A percentile compares a stretch with the other conserved stretches of the same genome.
These are phyloP conservation scores for Hygrocybe coccinea DNA, from an alignment of 768 basidiomycete genomes.

Conservation along the genomic window DNA sequence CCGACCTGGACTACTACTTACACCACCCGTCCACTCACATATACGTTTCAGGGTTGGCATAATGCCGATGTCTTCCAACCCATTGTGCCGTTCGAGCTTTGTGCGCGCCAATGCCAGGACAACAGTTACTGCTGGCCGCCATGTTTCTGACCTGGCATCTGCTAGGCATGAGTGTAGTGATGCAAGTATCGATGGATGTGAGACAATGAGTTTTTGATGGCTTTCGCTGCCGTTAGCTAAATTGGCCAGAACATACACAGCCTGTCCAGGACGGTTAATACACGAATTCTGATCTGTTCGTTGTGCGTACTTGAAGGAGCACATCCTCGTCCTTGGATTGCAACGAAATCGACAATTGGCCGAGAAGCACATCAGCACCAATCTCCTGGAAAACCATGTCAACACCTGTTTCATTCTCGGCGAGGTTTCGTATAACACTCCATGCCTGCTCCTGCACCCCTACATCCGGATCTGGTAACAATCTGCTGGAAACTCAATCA, in stretches of 20 bases:
- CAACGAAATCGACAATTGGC: slow-evolving; percentile 44
- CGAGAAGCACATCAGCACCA: slow-evolving; percentile 42
- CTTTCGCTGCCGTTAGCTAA: slow-evolving; percentile 54
- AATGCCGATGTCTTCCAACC: slow-evolving; percentile 19
- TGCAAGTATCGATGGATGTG: slow-evolving; percentile 46
- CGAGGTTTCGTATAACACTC: slow-evolving; percentile 61
- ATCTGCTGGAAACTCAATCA: slow-evolving; percentile 30
- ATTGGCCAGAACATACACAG: slow-evolving; percentile 62
- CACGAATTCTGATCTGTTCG: neutral
- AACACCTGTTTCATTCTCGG: slow-evolving; percentile 61
- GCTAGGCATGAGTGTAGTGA: slow-evolving; percentile 56
- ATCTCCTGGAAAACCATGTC: slow-evolving; percentile 55
- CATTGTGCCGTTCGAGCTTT: slow-evolving; percentile 26
- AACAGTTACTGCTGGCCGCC: slow-evolving; percentile 56
- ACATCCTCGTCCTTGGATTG: slow-evolving; percentile 51
- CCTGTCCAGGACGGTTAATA: slow-evolving; percentile 23
- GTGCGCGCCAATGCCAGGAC: slow-evolving; percentile 52
- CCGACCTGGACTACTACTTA: slow-evolving; percentile 15
- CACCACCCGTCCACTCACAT: slow-evolving; percentile 36
- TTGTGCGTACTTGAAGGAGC: slow-evolving; percentile 42
- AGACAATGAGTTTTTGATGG: slow-evolving; percentile 51
- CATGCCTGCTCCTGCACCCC: slow-evolving; percentile 69
- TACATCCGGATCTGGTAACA: slow-evolving; percentile 48
- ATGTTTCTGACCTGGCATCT: slow-evolving; percentile 52
- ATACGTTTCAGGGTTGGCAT: slow-evolving; percentile 40